These are phyloP conservation scores for Rhizopogon vinicolor DNA, from an alignment of 768 basidiomycete species.

Conservation along the genomic window DNA sequence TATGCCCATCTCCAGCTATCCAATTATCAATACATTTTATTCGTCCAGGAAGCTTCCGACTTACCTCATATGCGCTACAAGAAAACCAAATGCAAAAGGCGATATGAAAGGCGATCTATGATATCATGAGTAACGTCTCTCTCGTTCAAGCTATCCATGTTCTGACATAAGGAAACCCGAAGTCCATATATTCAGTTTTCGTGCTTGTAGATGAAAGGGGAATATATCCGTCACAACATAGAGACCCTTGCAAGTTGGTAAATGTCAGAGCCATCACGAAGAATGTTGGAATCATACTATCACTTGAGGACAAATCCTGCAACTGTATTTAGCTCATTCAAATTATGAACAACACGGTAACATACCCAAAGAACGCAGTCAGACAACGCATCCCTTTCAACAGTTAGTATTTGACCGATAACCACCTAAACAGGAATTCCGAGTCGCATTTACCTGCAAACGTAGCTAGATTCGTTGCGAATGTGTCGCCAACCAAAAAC, in stretches of 20 bases:
- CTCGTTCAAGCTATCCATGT: conserved; percentile 32
- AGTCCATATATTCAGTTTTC: conserved; percentile 51
- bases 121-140: conserved; percentile 29
- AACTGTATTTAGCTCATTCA: background rate
- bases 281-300: conserved; percentile 26
- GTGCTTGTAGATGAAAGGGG: conserved; percentile 51
- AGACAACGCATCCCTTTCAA: conserved; percentile 25
- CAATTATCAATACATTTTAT: background rate
- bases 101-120: conserved; percentile 26
- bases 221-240: conserved; percentile 46
- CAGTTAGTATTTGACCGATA: background rate
- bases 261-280: background rate
- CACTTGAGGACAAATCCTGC: conserved; percentile 48
- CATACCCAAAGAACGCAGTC: conserved; percentile 27
- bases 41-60: background rate
- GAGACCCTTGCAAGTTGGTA: conserved; percentile 26
- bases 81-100: conserved; percentile 26
- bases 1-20: conserved; percentile 48
- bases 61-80: conserved; percentile 19
- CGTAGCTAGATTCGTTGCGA: conserved; percentile 41
- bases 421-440: background rate
- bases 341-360: background rate
- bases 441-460: conserved; percentile 37
- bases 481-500: conserved; percentile 49
- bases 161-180: conserved; percentile 48